Evolutionary conservation across 352 stramenopile genomes (phyloP).

Genomic region (Elongisporangium undulatum): DNA sequence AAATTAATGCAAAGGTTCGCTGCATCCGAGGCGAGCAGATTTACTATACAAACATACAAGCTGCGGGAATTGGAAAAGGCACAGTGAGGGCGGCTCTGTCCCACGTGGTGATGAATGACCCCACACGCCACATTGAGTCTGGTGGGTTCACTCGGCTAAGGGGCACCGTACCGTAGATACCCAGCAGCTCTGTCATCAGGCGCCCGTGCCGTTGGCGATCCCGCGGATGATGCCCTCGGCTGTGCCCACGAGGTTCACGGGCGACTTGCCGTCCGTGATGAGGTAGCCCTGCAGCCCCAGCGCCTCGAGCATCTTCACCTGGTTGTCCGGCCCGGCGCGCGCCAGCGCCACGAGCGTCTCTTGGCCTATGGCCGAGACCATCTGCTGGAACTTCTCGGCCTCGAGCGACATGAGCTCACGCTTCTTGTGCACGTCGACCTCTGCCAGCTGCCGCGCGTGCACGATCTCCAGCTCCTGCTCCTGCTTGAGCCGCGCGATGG

Average conservation of each 20-base stretch:
- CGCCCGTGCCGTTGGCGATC: conserved; percentile 32
- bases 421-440: conserved; percentile 74
- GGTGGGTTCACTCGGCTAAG: too few relatives aligned
- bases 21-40: too few relatives aligned
- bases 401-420: conserved; percentile 76
- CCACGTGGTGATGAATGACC: too few relatives aligned
- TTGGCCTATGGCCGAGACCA: conserved; percentile 69
- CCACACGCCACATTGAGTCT: too few relatives aligned
- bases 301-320: conserved; percentile 74
- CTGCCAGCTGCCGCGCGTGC: conserved; percentile 53
- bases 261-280: conserved; percentile 81
- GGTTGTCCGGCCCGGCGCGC: conserved; percentile 61
- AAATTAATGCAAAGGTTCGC: too few relatives aligned
- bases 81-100: too few relatives aligned
- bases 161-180: too few relatives aligned
- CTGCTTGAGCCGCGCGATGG: conserved; percentile 46
- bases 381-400: conserved; percentile 78
- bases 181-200: too few relatives aligned
- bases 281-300: conserved; percentile 78
- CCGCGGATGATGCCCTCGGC: conserved; percentile 70
- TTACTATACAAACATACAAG: too few relatives aligned
- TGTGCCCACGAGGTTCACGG: conserved; percentile 71
- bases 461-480: conserved; percentile 56
- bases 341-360: conserved; percentile 75
- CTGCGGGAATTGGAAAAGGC: too few relatives aligned